Evolutionary conservation across 2,329 filamentous ascomycete species (phyloP), one percentile per base, ranked within the genome.

Genomic region (Sporothrix pallida): DNA sequence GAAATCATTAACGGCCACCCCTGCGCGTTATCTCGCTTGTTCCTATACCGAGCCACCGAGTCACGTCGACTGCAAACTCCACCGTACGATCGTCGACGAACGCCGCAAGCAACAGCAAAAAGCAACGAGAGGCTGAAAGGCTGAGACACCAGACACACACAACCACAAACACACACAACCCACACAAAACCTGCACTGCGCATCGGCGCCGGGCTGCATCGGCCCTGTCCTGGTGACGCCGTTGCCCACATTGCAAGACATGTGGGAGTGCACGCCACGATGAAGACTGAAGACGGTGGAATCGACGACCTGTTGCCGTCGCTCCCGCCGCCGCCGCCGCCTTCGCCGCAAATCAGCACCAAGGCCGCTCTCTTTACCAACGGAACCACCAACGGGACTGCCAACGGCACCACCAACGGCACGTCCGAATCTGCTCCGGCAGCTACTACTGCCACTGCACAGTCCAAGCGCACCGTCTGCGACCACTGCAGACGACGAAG

Each of bases 401-500:
- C 70, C 50, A 65, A 48, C 48, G 60, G 26, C 31, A 13, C 52
- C 52, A 8, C 70, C 50, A 65, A 48, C 48, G 60, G 26, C 31
- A 9, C 54, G 13, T 20, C 20, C 31, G 58, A 48, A 9, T 17
- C 68, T 48, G 69, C 42, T 15, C 67, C 70, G 73, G 70, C 60
- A 37, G 31, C 42, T 9, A n/a, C 12, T 26, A 56, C 26, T 37
- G 31, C 50, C 42, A 72, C 31, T 70, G 73, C 75, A 44, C 74
- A 74, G 58, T 58, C 77, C 37, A 82, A 80, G 74, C 80, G 83
- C 52, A 84, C 81, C 44, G 83, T 85, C 48, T 85, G 84, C 77
- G 84, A 85, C 74, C 83, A 85, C 75, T 85, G 84, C 77, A 81
- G 84, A 71, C 78, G 82, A 76, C 80, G 83, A 76, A 79, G 84